Evolutionary conservation across 2,329 filamentous ascomycete genomes (phyloP), one percentile per base, ranked within the genome.

Genomic region (Allantophomopsis lycopodina): DNA sequence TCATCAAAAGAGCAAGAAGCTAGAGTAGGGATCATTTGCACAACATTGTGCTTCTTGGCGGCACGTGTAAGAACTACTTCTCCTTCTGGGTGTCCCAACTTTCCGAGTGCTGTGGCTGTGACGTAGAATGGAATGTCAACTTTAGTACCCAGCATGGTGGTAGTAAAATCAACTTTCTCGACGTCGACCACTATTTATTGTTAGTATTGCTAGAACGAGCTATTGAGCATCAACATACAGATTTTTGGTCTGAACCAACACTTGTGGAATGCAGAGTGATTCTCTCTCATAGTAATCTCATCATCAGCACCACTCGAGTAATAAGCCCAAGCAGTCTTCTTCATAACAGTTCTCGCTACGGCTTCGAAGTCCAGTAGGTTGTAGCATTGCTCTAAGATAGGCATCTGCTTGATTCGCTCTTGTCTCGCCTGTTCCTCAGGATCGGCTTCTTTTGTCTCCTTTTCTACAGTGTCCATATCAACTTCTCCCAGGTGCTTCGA

Each of bases 1-100:
- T 98, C 89, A 63, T 98, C 91, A 53, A 98, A 95, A 1, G 87
- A 91, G 66, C 91, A 96, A 2, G 87, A 95, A 2, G 91, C 91
- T 6, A 98, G 71, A 3, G 91, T 98, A 2, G 91, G 91, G 45
- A 98, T 96, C 32, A 34, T 34, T 12, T 34, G 32, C 13, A 34
- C 32, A 38, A 96, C 81, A 55, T 88, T 76, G 68, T 96, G 89
- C 55, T 82, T 84, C 56, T 73, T 71, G 2, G 91, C 81, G 13
- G 86, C 87, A 42, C 79, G 73, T 1, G 91, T 96, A 42, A 98
- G 72, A 8, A 94, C 69, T 5, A 95, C 87, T 60, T 98, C 91
- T 50, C 91, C 91, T 60, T 96, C 91, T 0, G 83, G 83, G 57
- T 98, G 73, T 42, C 91, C 91, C 4, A 98, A 77, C 63, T 96